Conservation (phyloP, 108 stramenopile species). For the Cyclostephanos tholiformis region DNA sequence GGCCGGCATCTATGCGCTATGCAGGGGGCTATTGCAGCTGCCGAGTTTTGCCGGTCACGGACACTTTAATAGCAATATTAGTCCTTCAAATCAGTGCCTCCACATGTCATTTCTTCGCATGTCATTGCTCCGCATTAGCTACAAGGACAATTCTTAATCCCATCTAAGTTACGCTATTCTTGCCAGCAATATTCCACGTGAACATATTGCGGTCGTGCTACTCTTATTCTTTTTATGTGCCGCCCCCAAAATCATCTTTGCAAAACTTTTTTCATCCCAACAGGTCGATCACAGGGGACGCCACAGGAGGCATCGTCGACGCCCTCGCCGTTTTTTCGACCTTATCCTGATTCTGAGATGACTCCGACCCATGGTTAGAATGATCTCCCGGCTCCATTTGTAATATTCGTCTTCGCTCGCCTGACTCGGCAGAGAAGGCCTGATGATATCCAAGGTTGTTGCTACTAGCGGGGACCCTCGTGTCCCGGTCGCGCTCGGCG, state of each 20-base stretch:
- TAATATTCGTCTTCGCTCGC: slow-evolving; percentile 7
- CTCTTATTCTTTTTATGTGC: too few species aligned
- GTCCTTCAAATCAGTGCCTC: too few species aligned
- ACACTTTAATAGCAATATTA: too few species aligned
- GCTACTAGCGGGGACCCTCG: slow-evolving; percentile 1
- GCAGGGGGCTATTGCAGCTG: too few species aligned
- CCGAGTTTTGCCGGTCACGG: too few species aligned
- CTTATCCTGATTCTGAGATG: background rate
- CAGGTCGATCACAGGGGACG: slow-evolving; percentile 22
- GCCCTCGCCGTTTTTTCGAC: background rate
- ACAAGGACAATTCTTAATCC: too few species aligned
- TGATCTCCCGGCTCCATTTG: background rate
- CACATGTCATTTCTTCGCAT: too few species aligned
- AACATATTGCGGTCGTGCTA: too few species aligned
- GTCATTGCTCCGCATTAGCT: too few species aligned
- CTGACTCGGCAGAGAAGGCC: slow-evolving; percentile 30
- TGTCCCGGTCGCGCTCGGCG: background rate
- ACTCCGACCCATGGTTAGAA: background rate
- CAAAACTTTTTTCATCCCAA: slow-evolving; percentile 13
- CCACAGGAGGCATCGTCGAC: background rate
- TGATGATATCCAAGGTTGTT: slow-evolving; percentile 21
- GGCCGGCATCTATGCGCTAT: too few species aligned
- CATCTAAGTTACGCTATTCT: too few species aligned
- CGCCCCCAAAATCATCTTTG: background rate
- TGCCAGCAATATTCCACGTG: too few species aligned